A percentile compares a stretch with the other conserved stretches of the same genome.
phyloP scores from a whole-genome alignment of 179 eudicot genomes.

The Beta lomatogona region DNA sequence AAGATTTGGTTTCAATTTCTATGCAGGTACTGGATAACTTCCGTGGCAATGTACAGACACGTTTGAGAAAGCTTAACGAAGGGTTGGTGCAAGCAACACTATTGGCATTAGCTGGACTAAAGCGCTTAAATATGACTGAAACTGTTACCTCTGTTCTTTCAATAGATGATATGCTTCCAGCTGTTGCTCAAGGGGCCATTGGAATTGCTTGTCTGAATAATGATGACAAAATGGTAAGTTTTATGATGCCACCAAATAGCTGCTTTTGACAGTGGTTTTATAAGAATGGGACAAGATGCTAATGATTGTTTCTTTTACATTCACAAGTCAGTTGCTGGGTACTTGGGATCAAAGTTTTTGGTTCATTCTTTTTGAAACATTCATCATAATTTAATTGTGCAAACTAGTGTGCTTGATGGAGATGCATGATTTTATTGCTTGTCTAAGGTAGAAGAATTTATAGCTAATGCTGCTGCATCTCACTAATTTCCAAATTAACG shows the following conservation, averaged over 20 bases:
- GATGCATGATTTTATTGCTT: neutral
- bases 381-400: neutral
- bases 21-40: slow-evolving; percentile 82
- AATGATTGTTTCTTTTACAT: neutral
- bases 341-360: neutral
- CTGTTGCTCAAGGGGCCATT: slow-evolving; percentile 97
- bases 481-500: neutral
- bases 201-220: slow-evolving; percentile 87
- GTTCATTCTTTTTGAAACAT: neutral
- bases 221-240: slow-evolving; percentile 82
- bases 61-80: slow-evolving; percentile 74
- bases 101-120: slow-evolving; percentile 90
- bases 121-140: slow-evolving; percentile 82
- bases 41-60: slow-evolving; percentile 93
- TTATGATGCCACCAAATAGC: neutral
- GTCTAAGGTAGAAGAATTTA: too few species aligned
- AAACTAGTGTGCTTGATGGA: neutral
- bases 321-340: neutral
- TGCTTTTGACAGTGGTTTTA: neutral
- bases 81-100: slow-evolving; percentile 86
- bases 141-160: slow-evolving; percentile 75
- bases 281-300: neutral
- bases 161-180: slow-evolving; percentile 96
- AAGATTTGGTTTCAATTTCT: slow-evolving; percentile 4
- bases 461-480: neutral